These are phyloP conservation scores for Panaeolus cyanescens DNA, from an alignment of 768 basidiomycete genomes.

Conservation along the genomic window DNA sequence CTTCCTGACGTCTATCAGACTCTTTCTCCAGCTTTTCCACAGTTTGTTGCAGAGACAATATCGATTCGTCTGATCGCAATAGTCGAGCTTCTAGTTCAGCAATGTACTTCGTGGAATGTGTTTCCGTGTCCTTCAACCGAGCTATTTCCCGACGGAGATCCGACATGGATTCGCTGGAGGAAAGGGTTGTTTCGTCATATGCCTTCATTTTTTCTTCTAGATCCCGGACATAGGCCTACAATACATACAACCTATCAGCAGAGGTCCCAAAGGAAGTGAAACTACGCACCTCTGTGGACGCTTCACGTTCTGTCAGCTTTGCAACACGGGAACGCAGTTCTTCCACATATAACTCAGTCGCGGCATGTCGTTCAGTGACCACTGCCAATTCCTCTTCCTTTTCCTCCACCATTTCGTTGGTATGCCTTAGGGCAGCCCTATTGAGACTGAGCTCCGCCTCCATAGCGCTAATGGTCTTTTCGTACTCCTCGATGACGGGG, in stretches of 20 bases:
- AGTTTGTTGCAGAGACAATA: constrained; percentile 64
- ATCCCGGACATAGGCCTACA: constrained; percentile 88
- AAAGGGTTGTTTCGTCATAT: constrained; percentile 77
- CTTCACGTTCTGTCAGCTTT: constrained; percentile 86
- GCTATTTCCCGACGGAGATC: constrained; percentile 85
- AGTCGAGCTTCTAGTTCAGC: constrained; percentile 84
- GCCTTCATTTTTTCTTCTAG: constrained; percentile 89
- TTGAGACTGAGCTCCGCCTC: constrained; percentile 91
- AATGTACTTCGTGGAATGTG: constrained; percentile 76
- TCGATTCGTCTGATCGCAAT: constrained; percentile 75
- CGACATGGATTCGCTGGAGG: constrained; percentile 75
- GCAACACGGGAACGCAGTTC: constrained; percentile 80
- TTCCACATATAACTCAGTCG: constrained; percentile 85
- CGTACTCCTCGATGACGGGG: constrained; percentile 98
- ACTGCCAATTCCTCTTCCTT: constrained; percentile 79
- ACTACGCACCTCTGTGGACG: constrained; percentile 80
- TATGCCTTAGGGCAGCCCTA: constrained; percentile 82
- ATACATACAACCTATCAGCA: constrained; percentile 13
- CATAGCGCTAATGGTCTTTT: constrained; percentile 94
- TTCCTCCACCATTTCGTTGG: constrained; percentile 92
- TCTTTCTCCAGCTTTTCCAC: constrained; percentile 81
- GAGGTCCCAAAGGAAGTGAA: neutral
- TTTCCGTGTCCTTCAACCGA: constrained; percentile 76
- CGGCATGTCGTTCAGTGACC: constrained; percentile 68
- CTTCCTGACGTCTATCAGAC: constrained; percentile 69